Percentiles rank a stretch among this genome's conserved stretches.
These are phyloP conservation scores for Coniosporium apollinis DNA, from an alignment of 495 filamentous ascomycete genomes.

Conservation along the genomic window DNA sequence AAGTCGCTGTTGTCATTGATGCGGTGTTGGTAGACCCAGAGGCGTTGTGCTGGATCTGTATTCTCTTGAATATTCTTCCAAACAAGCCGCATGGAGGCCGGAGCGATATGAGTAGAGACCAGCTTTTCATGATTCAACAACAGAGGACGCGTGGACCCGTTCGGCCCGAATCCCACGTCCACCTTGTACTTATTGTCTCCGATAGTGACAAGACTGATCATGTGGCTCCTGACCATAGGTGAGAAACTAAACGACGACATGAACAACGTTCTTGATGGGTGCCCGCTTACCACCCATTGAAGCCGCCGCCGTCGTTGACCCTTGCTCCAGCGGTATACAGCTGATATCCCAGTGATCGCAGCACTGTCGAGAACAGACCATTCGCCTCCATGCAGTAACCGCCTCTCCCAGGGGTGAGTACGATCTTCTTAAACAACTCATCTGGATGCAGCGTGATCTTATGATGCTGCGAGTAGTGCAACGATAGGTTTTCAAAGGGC, in stretches of 20 bases:
- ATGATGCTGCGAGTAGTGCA: constrained; percentile 39
- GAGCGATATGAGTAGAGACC: constrained; percentile 27
- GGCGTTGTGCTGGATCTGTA: constrained; percentile 25
- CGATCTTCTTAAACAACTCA: constrained; percentile 46
- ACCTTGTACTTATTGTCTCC: constrained; percentile 34
- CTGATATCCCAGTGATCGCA: constrained; percentile 44
- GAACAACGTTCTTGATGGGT: not conserved
- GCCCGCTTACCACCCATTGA: not conserved
- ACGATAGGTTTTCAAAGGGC: constrained; percentile 52
- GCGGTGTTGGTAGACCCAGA: constrained; percentile 50
- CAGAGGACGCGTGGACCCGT: constrained; percentile 40
- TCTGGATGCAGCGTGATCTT: constrained; percentile 37
- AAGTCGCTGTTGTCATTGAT: constrained; percentile 30
- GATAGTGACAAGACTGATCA: constrained; percentile 51
- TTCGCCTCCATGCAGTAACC: constrained; percentile 71
- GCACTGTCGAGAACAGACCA: constrained; percentile 44
- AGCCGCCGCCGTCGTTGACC: constrained; percentile 8
- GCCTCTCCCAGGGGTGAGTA: constrained; percentile 39
- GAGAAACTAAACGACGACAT: not conserved
- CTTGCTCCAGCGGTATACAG: constrained; percentile 36
- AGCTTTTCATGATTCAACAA: constrained; percentile 27
- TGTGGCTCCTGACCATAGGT: constrained; percentile 40
- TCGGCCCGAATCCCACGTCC: constrained; percentile 57
- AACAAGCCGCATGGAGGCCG: constrained; percentile 33
- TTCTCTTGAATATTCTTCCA: constrained; percentile 31